Conservation (phyloP, 495 filamentous ascomycete species). For the Bryoglossum gracile region DNA sequence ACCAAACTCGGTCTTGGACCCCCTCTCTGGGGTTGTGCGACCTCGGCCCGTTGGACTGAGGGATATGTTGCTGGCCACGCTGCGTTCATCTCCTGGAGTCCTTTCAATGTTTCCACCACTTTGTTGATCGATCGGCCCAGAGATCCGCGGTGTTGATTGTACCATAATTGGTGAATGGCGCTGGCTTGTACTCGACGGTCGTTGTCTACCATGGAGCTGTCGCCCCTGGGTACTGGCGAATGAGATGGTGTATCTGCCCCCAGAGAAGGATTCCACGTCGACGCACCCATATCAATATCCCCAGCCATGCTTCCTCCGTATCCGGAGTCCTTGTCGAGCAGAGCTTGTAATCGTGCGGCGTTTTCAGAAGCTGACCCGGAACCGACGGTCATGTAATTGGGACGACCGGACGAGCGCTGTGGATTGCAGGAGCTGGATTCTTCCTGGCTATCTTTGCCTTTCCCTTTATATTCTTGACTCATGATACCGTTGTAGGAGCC, state of each 20-base stretch:
- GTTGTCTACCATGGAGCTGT: constrained; percentile 37
- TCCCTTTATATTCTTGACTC: constrained; percentile 62
- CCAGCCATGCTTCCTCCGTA: constrained; percentile 72
- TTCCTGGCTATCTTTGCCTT: constrained; percentile 36
- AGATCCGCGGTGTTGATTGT: constrained; percentile 82
- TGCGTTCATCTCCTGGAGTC: constrained; percentile 79
- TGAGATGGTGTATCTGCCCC: constrained; percentile 62
- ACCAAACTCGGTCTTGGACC: constrained; percentile 42
- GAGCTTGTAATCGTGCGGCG: constrained; percentile 55
- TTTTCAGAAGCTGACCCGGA: constrained; percentile 72
- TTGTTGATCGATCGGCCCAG: constrained; percentile 78
- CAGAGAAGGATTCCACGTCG: constrained; percentile 45
- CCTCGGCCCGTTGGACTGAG: constrained; percentile 60
- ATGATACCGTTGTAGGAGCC: constrained; percentile 38
- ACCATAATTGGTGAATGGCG: constrained; percentile 48
- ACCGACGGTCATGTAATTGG: constrained; percentile 77
- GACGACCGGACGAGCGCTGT: constrained; percentile 14
- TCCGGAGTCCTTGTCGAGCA: constrained; percentile 80
- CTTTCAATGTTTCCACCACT: constrained; percentile 69
- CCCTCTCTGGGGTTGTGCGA: constrained; percentile 32
- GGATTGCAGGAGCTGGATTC: constrained; percentile 20
- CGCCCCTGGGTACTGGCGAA: constrained; percentile 43
- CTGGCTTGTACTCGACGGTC: constrained; percentile 37
- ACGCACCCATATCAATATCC: constrained; percentile 38
- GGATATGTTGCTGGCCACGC: constrained; percentile 95